These are phyloP conservation scores for Zygnema circumcarinatum DNA, from an alignment of 139 green algal genomes.

Conservation along the genomic window DNA sequence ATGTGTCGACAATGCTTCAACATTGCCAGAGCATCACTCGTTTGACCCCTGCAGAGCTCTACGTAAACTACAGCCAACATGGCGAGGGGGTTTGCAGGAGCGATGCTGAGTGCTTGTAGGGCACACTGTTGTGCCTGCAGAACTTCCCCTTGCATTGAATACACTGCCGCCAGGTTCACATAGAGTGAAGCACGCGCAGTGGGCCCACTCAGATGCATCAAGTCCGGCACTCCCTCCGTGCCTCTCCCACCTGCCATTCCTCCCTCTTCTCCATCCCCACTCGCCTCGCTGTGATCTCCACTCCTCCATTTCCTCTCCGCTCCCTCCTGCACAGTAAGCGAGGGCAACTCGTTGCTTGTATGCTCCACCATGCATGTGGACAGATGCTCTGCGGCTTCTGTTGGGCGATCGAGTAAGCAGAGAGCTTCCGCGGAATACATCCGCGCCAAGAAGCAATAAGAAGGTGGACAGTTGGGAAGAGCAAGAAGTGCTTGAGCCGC, in stretches of 20 bases:
- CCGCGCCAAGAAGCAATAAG: constrained; percentile 37
- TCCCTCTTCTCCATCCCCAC: constrained; percentile 1
- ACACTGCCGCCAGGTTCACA: constrained; percentile 52
- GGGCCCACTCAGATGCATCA: constrained; percentile 1
- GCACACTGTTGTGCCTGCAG: constrained; percentile 52
- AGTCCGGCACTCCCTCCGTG: neutral
- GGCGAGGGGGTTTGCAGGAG: constrained; percentile 26
- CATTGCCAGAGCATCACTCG: constrained; percentile 43
- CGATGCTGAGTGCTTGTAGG: constrained; percentile 35
- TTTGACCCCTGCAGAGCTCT: constrained; percentile 35
- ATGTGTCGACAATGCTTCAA: constrained; percentile 47
- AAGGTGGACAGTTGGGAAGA: constrained; percentile 15
- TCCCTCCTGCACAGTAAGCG: neutral
- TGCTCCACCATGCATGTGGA: constrained; percentile 46
- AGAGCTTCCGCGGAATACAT: constrained; percentile 46
- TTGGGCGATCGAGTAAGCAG: constrained; percentile 29
- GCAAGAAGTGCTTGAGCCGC: constrained; percentile 11
- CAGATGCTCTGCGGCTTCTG: constrained; percentile 39
- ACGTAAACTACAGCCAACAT: constrained; percentile 49
- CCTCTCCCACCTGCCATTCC: neutral
- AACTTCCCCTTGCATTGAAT: constrained; percentile 48
- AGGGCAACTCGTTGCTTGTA: neutral
- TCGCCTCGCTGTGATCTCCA: constrained; percentile 31
- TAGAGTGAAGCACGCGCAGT: constrained; percentile 27
- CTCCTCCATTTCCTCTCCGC: constrained; percentile 7